These are phyloP conservation scores for Mortierella sp. DNA, from an alignment of 371 early-diverging fungal genomes.

Conservation along the genomic window DNA sequence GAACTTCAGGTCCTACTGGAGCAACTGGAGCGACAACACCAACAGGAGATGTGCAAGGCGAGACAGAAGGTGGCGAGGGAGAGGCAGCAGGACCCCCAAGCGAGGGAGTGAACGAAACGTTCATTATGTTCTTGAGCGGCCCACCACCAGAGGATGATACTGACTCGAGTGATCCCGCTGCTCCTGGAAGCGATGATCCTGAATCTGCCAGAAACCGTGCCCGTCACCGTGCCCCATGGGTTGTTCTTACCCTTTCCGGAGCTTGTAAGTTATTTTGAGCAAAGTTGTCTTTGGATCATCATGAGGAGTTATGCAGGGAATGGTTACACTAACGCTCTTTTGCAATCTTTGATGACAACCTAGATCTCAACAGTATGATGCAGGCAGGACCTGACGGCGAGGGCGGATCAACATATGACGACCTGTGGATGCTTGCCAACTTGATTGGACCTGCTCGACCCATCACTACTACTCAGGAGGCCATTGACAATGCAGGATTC, in stretches of 20 bases:
- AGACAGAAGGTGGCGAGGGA: neutral
- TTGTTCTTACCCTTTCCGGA: slow-evolving; percentile 48
- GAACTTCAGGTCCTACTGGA: neutral
- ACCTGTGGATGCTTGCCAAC: slow-evolving; percentile 67
- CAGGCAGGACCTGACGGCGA: slow-evolving; percentile 35
- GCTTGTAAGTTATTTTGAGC: slow-evolving; percentile 36
- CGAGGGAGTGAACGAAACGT: slow-evolving; percentile 34
- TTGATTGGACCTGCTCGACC: slow-evolving; percentile 75
- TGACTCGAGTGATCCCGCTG: slow-evolving; percentile 8
- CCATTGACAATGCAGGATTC: slow-evolving; percentile 62
- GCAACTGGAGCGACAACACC: neutral
- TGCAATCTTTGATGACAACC: neutral
- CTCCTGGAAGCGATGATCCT: slow-evolving; percentile 20
- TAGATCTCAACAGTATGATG: slow-evolving; percentile 53
- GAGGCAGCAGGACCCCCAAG: neutral
- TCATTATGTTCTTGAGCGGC: slow-evolving; percentile 45
- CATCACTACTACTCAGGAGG: slow-evolving; percentile 65
- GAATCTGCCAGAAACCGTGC: slow-evolving; percentile 16
- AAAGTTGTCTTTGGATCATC: neutral
- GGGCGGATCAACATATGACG: slow-evolving; percentile 66
- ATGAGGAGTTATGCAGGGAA: neutral
- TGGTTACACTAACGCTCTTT: neutral
- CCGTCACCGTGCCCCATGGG: slow-evolving; percentile 47
- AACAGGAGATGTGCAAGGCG: slow-evolving; percentile 11
- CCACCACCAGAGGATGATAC: slow-evolving; percentile 23